Percentiles rank a stretch among this genome's conserved stretches.
These are phyloP conservation scores for Blastocrithidia nonstop DNA, from an alignment of 208 protist species.

Conservation along the genomic window DNA sequence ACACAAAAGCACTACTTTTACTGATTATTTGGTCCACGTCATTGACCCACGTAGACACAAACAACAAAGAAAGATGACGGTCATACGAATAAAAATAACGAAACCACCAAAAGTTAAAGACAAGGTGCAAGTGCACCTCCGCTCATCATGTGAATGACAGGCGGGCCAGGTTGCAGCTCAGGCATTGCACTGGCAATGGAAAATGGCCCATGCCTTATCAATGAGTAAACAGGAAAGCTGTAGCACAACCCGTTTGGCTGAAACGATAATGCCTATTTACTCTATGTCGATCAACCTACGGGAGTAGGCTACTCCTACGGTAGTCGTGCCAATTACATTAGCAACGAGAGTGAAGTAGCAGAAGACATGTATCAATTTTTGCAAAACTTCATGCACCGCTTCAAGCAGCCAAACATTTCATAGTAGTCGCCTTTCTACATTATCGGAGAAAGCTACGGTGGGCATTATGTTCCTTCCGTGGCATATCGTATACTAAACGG, in stretches of 20 bases:
- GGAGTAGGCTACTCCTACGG: constrained; percentile 80
- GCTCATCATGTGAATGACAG: constrained; percentile 81
- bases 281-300: constrained; percentile 85
- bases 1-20: constrained; percentile 73
- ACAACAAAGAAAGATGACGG: too few species aligned
- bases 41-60: constrained; percentile 13
- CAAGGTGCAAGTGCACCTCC: constrained; percentile 23
- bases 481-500: constrained; percentile 21
- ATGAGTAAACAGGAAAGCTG: constrained; percentile 16
- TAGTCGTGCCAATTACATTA: constrained; percentile 25
- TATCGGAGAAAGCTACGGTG: constrained; percentile 71
- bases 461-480: constrained; percentile 56
- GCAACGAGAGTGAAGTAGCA: constrained; percentile 51
- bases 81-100: too few species aligned
- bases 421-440: constrained; percentile 64
- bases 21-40: constrained; percentile 71
- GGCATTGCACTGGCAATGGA: constrained; percentile 43
- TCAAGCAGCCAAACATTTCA: constrained; percentile 20
- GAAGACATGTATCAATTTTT: constrained; percentile 84
- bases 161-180: constrained; percentile 82
- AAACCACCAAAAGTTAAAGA: too few species aligned
- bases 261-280: constrained; percentile 67
- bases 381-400: constrained; percentile 36
- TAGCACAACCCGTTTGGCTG: constrained; percentile 65
- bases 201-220: constrained; percentile 70